Evolutionary conservation across 2,329 filamentous ascomycete species (phyloP), one percentile per base, ranked within the genome.

Genomic region (Aspergillus udagawae): DNA sequence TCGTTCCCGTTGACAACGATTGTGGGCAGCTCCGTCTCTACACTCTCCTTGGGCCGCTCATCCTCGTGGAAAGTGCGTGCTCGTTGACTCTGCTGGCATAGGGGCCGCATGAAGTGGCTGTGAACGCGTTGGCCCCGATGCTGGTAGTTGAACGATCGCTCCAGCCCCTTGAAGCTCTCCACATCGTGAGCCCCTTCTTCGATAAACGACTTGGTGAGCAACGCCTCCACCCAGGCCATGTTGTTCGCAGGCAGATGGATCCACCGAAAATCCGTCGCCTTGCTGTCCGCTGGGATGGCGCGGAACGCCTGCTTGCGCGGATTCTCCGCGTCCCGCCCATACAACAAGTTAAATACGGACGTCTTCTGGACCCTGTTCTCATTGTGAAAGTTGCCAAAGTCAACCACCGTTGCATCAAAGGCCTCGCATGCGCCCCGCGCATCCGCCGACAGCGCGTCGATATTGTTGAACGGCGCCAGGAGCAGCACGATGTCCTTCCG

Each of bases 181-280:
- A 86, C 80, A 65, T 87, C 85, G n/a, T 79, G 78, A 17, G 81
- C 80, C 0, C 83, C 83, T 41, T 83, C 82, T 67, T 88, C 85
- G 35, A 87, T 82, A 62, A 87, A 87, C 7, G 79, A 80, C 61
- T 87, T 87, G 1, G 84, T 83, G n/a, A 87, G 71, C 1, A 88
- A 73, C 0, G 83, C 80, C 69, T 87, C 84, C 4, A 84, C 80
- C 85, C 85, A 88, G 1, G 81, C 80, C 70, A 74, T 72, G 25
- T 82, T 82, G 60, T 82, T 82, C 3, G 80, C 80, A 4, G 80
- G 80, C 5, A 82, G 69, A 69, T 82, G 80, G 51, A 82, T 81
- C 80, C 80, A 82, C 21, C 80, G 73, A 53, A 82, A 82, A 45
- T 79, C 73, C 4, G 78, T 78, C 44, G 74, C 73, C 60, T 79